phyloP scores from a whole-genome alignment of 176 grass and related monocot species.

The Dendrocalamus sinicus region DNA sequence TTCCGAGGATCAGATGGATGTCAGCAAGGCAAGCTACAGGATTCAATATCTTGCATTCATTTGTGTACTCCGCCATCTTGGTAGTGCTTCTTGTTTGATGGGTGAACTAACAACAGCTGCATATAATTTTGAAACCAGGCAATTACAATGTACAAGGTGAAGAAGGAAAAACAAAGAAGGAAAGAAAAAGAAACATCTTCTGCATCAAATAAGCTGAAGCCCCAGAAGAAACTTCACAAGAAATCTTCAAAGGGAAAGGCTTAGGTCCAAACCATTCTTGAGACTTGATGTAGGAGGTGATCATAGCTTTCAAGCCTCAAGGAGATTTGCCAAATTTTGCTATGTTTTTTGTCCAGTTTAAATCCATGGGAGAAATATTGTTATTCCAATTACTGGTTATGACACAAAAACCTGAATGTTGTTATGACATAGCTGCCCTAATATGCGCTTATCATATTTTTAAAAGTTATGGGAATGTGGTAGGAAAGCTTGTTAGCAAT shows the following conservation, averaged over 20 bases:
- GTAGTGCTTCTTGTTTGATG: neutral
- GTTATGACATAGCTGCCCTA: constrained; percentile 12
- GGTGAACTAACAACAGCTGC: constrained; percentile 18
- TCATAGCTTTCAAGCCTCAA: constrained; percentile 23
- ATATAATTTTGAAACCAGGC: constrained; percentile 55
- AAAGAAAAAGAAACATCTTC: constrained; percentile 52
- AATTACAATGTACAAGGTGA: constrained; percentile 82
- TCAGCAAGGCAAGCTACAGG: constrained; percentile 67
- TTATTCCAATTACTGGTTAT: constrained; percentile 39
- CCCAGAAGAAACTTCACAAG: constrained; percentile 66
- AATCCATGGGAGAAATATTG: constrained; percentile 36
- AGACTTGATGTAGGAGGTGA: constrained; percentile 17
- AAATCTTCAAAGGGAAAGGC: constrained; percentile 71
- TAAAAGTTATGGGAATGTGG: neutral
- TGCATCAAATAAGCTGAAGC: constrained; percentile 59
- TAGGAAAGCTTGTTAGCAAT: neutral
- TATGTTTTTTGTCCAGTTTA: constrained; percentile 36
- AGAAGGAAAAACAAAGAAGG: constrained; percentile 79
- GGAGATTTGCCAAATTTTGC: neutral
- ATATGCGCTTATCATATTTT: neutral
- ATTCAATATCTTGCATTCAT: neutral
- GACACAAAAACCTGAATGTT: constrained; percentile 23
- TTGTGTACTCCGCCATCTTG: constrained; percentile 19
- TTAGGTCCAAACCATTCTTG: constrained; percentile 28
- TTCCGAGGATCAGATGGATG: constrained; percentile 68